A percentile compares a stretch with the other conserved stretches of the same genome.
Evolutionary conservation across 495 filamentous ascomycete genomes (phyloP).

Genomic region (Penicillium waksmanii): DNA sequence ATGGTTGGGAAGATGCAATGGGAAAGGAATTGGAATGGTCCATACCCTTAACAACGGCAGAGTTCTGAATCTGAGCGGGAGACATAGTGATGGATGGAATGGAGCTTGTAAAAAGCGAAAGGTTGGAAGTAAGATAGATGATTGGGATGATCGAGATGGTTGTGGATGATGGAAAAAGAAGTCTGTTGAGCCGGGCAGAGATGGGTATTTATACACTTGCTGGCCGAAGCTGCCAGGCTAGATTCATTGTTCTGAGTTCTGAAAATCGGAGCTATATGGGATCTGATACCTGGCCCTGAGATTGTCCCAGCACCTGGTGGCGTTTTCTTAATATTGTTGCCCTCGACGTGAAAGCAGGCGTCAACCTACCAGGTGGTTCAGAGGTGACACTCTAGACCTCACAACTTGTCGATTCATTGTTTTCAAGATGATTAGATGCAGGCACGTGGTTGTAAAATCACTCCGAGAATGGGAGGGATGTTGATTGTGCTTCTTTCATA

Average conservation of each 20-base stretch:
- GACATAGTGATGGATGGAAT: constrained; percentile 41
- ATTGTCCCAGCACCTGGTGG: constrained; percentile 18
- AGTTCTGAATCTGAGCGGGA: constrained; percentile 34
- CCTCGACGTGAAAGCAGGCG: constrained; percentile 10
- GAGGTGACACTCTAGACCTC: not conserved
- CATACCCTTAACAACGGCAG: constrained; percentile 38
- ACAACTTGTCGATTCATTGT: not conserved
- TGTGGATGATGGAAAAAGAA: constrained; percentile 20
- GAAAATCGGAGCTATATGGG: not conserved
- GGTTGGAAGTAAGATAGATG: constrained; percentile 24
- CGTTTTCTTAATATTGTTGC: constrained; percentile 14
- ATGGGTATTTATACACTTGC: constrained; percentile 17
- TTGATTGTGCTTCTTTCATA: constrained; percentile 5
- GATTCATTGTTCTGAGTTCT: not conserved
- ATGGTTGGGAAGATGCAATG: not conserved
- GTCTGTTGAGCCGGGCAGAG: constrained; percentile 1
- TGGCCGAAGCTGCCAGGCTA: not conserved
- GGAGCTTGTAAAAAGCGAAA: constrained; percentile 30
- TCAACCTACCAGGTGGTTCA: not conserved
- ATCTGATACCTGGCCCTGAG: constrained; percentile 1
- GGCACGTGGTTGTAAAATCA: not conserved
- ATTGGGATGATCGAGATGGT: constrained; percentile 11
- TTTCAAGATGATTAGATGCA: not conserved
- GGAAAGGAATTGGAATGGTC: constrained; percentile 6
- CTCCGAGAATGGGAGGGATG: not conserved